Base-by-base conservation (phyloP, 192 early-diverging fungal genomes). In the Jimgerdemannia lactiflua region DNA sequence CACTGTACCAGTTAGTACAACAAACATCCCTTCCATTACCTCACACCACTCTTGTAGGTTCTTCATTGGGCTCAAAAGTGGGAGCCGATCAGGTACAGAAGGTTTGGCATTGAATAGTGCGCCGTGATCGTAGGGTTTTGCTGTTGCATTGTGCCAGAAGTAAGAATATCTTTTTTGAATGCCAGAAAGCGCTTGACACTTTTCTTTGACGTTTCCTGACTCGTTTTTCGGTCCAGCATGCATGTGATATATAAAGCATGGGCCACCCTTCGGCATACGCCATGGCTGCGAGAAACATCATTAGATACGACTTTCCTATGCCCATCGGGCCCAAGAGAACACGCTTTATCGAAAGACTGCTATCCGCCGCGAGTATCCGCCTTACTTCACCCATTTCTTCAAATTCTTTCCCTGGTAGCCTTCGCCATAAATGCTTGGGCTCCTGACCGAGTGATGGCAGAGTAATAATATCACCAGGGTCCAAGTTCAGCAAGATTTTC, bases 161-260 rank as follows among this genome's bases (percentile, higher is more conserved):
- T 78, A 70, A 82, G 70, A 75, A 82, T 82, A 72, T 82, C 79
- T 19, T 71, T 74, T 42, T 80, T 80, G 0, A 80, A 68, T 10
- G 79, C 75, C 70, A 80, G 71, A 6, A 78, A 74, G 59, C 44
- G 64, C 3, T 17, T 64, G 75, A 70, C 49, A 39, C 69, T 19
- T 19, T 43, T 67, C 44, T 64, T 1, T 70, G 3, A 54, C 11
- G 67, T 19, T 19, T 54, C 19, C 3, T 69, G 42, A 39, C 59
- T 29, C 40, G 17, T n/a, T 3, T 75, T 9, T 43, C 18, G 19
- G 59, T 71, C 18, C 70, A 80, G 70, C 1, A 65, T 59, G 80
- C 80, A 75, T 81, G 75, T 64, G 80, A 70, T 18, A 81, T 64
- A 63, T 75, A 78, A 59, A 81, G 76, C 29, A 75, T 64, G 14